phyloP scores from a whole-genome alignment of 2,329 filamentous ascomycete genomes.

The Colletotrichum orchidophilum region DNA sequence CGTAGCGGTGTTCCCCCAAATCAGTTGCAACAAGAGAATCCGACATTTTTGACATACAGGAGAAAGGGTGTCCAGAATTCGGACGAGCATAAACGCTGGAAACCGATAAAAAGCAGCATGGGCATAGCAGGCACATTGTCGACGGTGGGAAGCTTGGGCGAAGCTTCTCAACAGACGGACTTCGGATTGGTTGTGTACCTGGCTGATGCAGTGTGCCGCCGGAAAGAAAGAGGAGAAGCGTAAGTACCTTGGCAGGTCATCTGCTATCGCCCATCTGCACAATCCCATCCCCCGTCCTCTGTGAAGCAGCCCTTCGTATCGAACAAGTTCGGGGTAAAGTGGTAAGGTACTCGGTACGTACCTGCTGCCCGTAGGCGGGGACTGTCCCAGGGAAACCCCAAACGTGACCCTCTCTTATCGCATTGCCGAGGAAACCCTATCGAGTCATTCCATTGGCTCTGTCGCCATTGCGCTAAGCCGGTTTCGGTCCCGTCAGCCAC shows the following conservation, averaged over 20 bases:
- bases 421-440: constrained; percentile 41
- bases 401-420: constrained; percentile 36
- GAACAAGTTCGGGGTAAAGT: neutral
- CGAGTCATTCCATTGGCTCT: constrained; percentile 38
- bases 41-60: neutral
- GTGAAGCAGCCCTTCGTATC: constrained; percentile 12
- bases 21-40: neutral
- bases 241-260: neutral
- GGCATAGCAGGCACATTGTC: neutral
- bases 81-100: neutral
- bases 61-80: neutral
- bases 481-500: constrained; percentile 37
- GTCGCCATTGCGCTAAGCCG: constrained; percentile 38
- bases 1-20: neutral
- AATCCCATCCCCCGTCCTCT: constrained; percentile 17
- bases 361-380: neutral
- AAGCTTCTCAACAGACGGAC: neutral
- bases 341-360: neutral
- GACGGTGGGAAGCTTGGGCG: neutral
- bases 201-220: neutral
- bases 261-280: constrained; percentile 18
- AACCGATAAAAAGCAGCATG: neutral
- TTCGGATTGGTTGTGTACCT: neutral
- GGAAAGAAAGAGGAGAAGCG: neutral
- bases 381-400: constrained; percentile 27